phyloP scores from a whole-genome alignment of 2,329 filamentous ascomycete species.

The Escovopsis sp. region DNA sequence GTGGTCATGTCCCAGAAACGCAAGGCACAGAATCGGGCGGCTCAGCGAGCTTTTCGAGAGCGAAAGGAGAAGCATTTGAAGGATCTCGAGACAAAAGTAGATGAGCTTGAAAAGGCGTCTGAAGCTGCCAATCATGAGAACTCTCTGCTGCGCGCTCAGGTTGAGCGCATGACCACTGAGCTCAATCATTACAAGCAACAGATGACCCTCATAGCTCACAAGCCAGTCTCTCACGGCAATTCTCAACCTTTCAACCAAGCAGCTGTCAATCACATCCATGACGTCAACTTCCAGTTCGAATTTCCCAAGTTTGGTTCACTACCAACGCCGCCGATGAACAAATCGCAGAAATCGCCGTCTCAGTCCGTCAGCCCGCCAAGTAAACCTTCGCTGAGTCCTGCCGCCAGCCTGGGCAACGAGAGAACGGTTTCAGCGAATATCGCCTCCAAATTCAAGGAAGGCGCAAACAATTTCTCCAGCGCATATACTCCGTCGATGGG shows the following conservation, averaged over 20 bases:
- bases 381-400: constrained; percentile 11
- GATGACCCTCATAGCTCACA: constrained; percentile 42
- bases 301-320: constrained; percentile 86
- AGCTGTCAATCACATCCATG: constrained; percentile 45
- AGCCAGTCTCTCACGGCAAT: constrained; percentile 13
- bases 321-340: constrained; percentile 28
- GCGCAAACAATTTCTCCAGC: constrained; percentile 39
- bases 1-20: constrained; percentile 49
- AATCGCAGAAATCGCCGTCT: constrained; percentile 14
- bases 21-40: constrained; percentile 89
- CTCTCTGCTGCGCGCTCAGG: constrained; percentile 63
- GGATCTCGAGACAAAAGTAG: constrained; percentile 65
- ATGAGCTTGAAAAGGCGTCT: constrained; percentile 67
- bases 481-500: constrained; percentile 44
- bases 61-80: constrained; percentile 87
- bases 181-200: constrained; percentile 84
- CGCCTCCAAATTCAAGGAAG: constrained; percentile 25
- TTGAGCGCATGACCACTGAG: constrained; percentile 75
- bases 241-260: constrained; percentile 8
- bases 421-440: constrained; percentile 11
- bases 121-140: constrained; percentile 79
- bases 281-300: constrained; percentile 84
- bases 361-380: constrained; percentile 19
- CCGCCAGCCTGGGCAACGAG: constrained; percentile 16
- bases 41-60: constrained; percentile 85